These are phyloP conservation scores for Nitzschia putrida DNA, from an alignment of 108 stramenopile genomes.

Conservation along the genomic window DNA sequence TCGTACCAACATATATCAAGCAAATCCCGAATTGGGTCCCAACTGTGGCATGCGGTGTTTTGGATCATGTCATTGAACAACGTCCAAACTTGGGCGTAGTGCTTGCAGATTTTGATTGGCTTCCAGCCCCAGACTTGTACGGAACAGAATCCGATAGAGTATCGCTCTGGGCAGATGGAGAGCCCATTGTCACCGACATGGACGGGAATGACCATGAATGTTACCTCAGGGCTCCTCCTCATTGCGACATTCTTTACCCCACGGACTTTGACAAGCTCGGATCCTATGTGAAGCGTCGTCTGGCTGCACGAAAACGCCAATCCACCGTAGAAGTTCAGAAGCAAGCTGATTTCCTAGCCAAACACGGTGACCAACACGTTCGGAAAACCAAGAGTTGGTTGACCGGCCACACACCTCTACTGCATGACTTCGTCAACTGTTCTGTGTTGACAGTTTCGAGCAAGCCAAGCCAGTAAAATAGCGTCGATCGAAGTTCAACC, in stretches of 20 bases:
- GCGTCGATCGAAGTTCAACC: background rate
- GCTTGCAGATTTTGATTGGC: conserved; percentile 83
- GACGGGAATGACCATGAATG: conserved; percentile 65
- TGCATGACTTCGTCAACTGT: conserved; percentile 82
- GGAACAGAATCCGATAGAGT: background rate
- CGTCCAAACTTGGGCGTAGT: conserved; percentile 63
- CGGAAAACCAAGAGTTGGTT: conserved; percentile 71
- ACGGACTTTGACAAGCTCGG: conserved; percentile 68
- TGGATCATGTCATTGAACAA: conserved; percentile 50
- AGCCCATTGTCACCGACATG: conserved; percentile 82
- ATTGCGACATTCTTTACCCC: conserved; percentile 82
- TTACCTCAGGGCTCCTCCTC: conserved; percentile 57
- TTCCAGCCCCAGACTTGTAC: conserved; percentile 37
- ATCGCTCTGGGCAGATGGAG: conserved; percentile 46
- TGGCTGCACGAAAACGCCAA: background rate
- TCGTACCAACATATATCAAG: conserved; percentile 35
- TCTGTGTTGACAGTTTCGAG: conserved; percentile 62
- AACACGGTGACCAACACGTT: conserved; percentile 62
- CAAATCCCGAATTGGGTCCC: conserved; percentile 66
- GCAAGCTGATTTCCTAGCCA: conserved; percentile 68
- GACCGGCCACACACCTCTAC: conserved; percentile 77
- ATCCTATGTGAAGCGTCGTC: conserved; percentile 32
- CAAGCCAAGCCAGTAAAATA: background rate
- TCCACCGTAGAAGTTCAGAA: conserved; percentile 44
- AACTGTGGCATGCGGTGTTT: conserved; percentile 66